Base-by-base conservation (phyloP, 768 basidiomycete species). In the Xerocomus spinulosus region DNA sequence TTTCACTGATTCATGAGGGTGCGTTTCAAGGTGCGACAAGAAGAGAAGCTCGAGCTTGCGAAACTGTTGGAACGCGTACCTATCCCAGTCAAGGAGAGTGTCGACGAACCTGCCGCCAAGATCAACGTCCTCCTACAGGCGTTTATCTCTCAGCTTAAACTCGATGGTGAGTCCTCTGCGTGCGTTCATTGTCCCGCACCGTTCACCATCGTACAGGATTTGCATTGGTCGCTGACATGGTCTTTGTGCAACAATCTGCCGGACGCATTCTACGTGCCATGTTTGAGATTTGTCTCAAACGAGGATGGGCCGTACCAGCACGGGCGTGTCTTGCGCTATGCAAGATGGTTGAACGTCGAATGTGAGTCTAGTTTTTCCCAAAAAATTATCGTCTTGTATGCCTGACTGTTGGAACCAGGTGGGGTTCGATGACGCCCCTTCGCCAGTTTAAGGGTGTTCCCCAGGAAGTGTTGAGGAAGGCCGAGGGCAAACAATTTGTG, bases 401-500 rank as follows among this genome's bases (percentile, higher is more conserved):
- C 17, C 32, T 48, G 29, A 44, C 26, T 32, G 18, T 48, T 32
- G 34, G 55, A 17, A 38, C 24, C 46, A 93, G 90, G 87, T 98
- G 95, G 95, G 83, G 84, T 28, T 93, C 93, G 0, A 98, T 98
- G 94, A 93, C 94, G 0, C 94, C 95, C 8, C 76, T 98, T 30
- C 80, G 96, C 30, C 96, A 99, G 64, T 98, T 98, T 77, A 92
- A 86, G 65, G 85, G 87, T 55, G 85, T 95, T 0, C 94, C 92
- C 0, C 65, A 76, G 17, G 91, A 95, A 39, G 83, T 95, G 28
- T 73, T 94, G 40, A 73, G 88, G 23, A 92, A 94, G 61, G 93
- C 94, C 0, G 95, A 98, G 67, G 86, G 90, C 14, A 98, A 98
- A 66, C 95, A 98, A 77, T 98, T 98, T 75, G 87, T 90, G 59